Base-by-base conservation (phyloP, 768 basidiomycete genomes). In the Russula sp. region DNA sequence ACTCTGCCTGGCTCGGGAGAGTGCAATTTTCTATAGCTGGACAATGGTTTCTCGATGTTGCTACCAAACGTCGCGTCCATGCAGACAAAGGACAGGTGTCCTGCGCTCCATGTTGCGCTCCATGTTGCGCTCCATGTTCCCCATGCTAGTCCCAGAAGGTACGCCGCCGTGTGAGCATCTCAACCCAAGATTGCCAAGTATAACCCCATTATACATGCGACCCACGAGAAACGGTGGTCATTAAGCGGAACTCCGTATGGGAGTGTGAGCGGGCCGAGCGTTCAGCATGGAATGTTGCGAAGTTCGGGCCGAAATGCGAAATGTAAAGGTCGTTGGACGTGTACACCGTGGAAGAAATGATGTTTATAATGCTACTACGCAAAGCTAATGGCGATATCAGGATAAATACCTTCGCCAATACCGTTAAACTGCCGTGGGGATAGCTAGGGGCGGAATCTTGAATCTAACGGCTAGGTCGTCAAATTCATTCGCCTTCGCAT, bases 381-480 rank as follows among this genome's bases (percentile, higher is more conserved):
- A 35, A 48, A 35, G 45, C 39, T 48, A 29, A 51, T 34, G 47
- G 41, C 10, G 43, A 55, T 48, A 58, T 49, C 52, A 54, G 46
- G 34, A 53, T 25, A 46, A 25, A 32, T 41, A 49, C 32, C 38
- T 35, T 46, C 53, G 36, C 45, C 39, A 34, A 29, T 45, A n/a
- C 50, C 32, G 5, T 61, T 48, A 62, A 32, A 45, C 34, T 7
- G 61, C 67, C 25, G 69, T 67, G 8, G 69, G 68, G 14, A 75
- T 70, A 25, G 77, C 82, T 48, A 79, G 70, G 9, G 83, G 76
- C 32, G 90, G 88, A 22, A 88, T 79, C 48, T 71, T 69, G 73
- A 82, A 89, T 59, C 81, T 84, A n/a, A 79, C 71, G 5, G 80
- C 81, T 38, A 77, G 74, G 39, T 77, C 73, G 67, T 92, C 89